Percentiles rank a stretch among this genome's conserved stretches.
These are phyloP conservation scores for Boechera stricta DNA, from an alignment of 345 rosid genomes.

Conservation along the genomic window DNA sequence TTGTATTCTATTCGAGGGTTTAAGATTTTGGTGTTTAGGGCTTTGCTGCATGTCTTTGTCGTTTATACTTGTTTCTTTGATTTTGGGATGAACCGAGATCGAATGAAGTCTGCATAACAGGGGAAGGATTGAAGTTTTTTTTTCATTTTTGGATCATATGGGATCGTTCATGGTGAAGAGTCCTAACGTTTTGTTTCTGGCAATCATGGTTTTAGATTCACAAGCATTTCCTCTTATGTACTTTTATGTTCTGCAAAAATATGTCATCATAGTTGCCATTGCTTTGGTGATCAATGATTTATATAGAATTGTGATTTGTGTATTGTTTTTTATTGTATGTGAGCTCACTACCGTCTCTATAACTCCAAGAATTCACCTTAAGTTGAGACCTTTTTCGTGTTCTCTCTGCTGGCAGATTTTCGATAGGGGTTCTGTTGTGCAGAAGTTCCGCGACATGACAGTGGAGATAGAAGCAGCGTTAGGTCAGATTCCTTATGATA, in stretches of 20 bases:
- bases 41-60: conserved; percentile 18
- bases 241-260: no score
- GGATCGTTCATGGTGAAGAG: neutral
- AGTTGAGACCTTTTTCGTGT: conserved; percentile 19
- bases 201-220: neutral
- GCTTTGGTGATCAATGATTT: conserved; percentile 25
- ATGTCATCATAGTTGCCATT: neutral
- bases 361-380: neutral
- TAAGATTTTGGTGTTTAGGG: conserved; percentile 36
- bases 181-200: neutral
- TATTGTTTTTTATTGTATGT: neutral
- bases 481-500: conserved; percentile 61
- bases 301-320: conserved; percentile 9
- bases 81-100: neutral
- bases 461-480: conserved; percentile 79
- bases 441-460: conserved; percentile 58
- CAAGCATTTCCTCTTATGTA: no score
- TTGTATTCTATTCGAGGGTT: conserved; percentile 33
- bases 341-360: neutral
- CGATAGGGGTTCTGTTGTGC: conserved; percentile 53
- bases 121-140: neutral
- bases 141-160: neutral
- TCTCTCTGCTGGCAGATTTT: conserved; percentile 55
- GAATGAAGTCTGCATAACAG: neutral
- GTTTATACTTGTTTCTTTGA: neutral